Base-by-base conservation (phyloP, 257 asterid species). In the Nicotiana sylvestris region DNA sequence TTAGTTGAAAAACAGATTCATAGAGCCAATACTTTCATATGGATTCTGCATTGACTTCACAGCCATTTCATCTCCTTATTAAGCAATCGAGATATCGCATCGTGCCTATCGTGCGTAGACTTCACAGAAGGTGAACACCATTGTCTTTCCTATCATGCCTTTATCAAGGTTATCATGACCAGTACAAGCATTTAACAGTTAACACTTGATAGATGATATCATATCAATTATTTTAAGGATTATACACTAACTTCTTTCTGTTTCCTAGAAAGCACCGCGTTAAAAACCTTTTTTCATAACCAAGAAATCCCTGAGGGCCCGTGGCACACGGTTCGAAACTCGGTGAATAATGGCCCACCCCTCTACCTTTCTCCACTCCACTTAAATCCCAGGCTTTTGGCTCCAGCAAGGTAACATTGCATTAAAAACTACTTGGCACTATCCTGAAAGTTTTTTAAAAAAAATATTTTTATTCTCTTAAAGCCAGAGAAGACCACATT, bases 131-230 rank as follows among this genome's bases (percentile, higher is more conserved):
- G 79, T 72, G 79, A 21, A 21, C 13, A 49, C 15, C 16, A 49
- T 49, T 74, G 39, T 15, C 62, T 27, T 72, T 27, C 62, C 43
- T 49, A 27, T 27, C 80, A 15, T 15, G 80, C 37, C 60, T 72
- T 74, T 15, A 74, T 49, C 80, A 49, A 46, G 62, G 80, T 74
- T 74, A 35, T 74, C 80, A 27, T 27, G 62, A 49, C 62, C 62
- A 74, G 58, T 51, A 51, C 27, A 74, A 74, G 15, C 43, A 49
- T 74, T 51, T 15, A 49, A 49, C 80, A 49, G 43, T 74, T 74
- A 15, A 49, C 80, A 21, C 60, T 69, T 69, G 33, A 70, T 18
- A 70, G 46, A 29, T 3, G 13, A 51, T 49, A 17, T 6, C 60
- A 49, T 49, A 49, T 3, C 27, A 15, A 13, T 49, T 74, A 74